Percentiles rank a stretch among this genome's conserved stretches.
Conservation (phyloP, 2,329 filamentous ascomycete species). For the Mycosphaerella sp. region DNA sequence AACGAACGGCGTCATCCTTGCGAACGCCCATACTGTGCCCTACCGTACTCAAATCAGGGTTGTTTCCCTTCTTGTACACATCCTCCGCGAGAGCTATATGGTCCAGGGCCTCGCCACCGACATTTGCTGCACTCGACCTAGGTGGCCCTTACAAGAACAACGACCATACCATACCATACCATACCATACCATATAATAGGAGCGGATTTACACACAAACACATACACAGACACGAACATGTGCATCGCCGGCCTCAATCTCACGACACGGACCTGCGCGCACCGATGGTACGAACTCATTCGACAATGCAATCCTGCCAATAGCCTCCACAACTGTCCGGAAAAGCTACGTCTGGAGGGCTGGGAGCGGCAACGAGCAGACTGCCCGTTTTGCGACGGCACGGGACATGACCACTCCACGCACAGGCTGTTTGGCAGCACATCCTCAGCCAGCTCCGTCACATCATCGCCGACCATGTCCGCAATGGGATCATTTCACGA, state of each 20-base stretch:
- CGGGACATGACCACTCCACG: constrained; percentile 37
- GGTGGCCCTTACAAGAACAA: no score
- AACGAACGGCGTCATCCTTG: constrained; percentile 11
- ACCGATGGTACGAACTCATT: constrained; percentile 46
- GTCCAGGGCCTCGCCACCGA: constrained; percentile 1
- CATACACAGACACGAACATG: constrained; percentile 32
- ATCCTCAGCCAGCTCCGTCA: constrained; percentile 34
- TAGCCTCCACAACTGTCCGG: constrained; percentile 44
- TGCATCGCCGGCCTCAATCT: constrained; percentile 45
- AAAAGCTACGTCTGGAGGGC: constrained; percentile 42
- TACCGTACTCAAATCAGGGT: background rate
- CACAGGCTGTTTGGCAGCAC: constrained; percentile 44
- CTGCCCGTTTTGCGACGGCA: constrained; percentile 43
- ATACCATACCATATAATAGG: no score
- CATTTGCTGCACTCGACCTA: no score
- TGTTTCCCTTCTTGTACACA: background rate
- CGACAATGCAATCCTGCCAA: constrained; percentile 39
- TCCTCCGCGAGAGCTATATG: background rate
- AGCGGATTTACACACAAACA: no score
- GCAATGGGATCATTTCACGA: constrained; percentile 12
- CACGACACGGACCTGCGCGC: constrained; percentile 42
- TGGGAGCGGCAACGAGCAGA: constrained; percentile 45
- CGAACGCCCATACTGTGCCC: background rate
- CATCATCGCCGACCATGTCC: constrained; percentile 23
- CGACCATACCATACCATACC: no score